phyloP scores from a whole-genome alignment of 2,329 filamentous ascomycete species.

The Leptodontidium sp. region DNA sequence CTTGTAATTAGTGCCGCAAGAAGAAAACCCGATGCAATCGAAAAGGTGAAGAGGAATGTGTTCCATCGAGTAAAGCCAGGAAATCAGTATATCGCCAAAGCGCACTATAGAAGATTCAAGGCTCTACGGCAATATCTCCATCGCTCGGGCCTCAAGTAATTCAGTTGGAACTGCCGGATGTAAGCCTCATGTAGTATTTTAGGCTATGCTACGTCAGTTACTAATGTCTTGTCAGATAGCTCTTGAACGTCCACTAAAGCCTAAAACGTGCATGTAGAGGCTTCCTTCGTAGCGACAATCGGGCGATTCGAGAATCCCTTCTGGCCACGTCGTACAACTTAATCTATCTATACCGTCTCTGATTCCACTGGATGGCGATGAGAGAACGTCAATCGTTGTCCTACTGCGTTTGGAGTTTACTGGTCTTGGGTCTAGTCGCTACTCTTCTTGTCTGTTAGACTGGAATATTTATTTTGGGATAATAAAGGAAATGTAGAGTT shows the following conservation, averaged over 20 bases:
- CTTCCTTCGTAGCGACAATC: constrained; percentile 5
- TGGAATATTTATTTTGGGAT: no score
- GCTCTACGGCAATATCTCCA: constrained; percentile 3
- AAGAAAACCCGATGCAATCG: constrained; percentile 7
- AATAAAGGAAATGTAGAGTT: no score
- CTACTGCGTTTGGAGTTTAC: constrained; percentile 1
- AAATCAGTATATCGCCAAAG: constrained; percentile 3
- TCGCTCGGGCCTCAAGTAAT: not conserved
- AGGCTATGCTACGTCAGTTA: constrained; percentile 4
- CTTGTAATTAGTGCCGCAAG: constrained; percentile 5
- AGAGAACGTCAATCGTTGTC: not conserved
- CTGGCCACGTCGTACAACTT: not conserved
- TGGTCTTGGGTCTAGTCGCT: not conserved
- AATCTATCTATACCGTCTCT: not conserved
- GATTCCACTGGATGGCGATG: not conserved
- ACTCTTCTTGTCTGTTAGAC: no score
- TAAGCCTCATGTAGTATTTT: not conserved
- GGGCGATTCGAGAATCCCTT: not conserved
- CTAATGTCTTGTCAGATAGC: constrained; percentile 2
- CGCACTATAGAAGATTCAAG: not conserved
- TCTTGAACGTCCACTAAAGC: constrained; percentile 9
- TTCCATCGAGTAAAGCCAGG: no score
- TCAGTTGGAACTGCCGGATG: constrained; percentile 5
- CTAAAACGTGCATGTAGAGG: not conserved
- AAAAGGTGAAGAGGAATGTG: constrained; percentile 6